A percentile compares a stretch with the other conserved stretches of the same genome.
These are phyloP conservation scores for Yamadazyma sp. DNA, from an alignment of 805 yeast genomes.

Conservation along the genomic window DNA sequence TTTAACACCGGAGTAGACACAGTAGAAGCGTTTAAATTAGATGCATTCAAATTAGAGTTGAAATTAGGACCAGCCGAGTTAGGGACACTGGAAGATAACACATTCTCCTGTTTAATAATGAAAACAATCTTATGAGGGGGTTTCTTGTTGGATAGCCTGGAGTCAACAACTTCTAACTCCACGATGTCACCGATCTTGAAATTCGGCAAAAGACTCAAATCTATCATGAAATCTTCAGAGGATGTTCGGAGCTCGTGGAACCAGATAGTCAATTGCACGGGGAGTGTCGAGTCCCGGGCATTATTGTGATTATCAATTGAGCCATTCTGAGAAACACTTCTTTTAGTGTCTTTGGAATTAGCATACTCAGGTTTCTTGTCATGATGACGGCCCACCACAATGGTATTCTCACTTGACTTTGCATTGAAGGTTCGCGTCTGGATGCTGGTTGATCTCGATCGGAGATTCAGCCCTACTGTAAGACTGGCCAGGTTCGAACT, in stretches of 20 bases:
- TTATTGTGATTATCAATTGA: conserved; percentile 6
- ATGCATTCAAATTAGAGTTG: not conserved
- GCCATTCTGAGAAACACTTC: conserved; percentile 13
- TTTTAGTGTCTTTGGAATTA: conserved; percentile 5
- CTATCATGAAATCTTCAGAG: conserved; percentile 60
- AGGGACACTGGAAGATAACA: conserved; percentile 13
- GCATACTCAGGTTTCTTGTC: conserved; percentile 7
- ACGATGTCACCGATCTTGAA: conserved; percentile 75
- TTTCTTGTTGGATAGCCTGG: conserved; percentile 5
- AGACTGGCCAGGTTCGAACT: conserved; percentile 22
- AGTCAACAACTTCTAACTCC: conserved; percentile 54
- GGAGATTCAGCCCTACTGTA: conserved; percentile 17
- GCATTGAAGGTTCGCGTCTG: conserved; percentile 9
- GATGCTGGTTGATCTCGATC: conserved; percentile 14
- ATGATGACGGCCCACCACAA: conserved; percentile 15
- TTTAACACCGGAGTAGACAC: conserved; percentile 3
- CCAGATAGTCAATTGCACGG: conserved; percentile 48
- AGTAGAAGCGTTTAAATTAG: conserved; percentile 1
- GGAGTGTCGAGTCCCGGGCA: conserved; percentile 17
- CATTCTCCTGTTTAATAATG: conserved; percentile 17
- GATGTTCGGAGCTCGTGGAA: conserved; percentile 70
- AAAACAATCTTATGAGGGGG: conserved; percentile 19
- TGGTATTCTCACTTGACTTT: conserved; percentile 16
- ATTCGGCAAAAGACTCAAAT: conserved; percentile 57
- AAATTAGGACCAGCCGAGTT: too few species aligned